Base-by-base conservation (phyloP, 225 moss, liverwort and hornwort species). In the Takakia lepidozioides region DNA sequence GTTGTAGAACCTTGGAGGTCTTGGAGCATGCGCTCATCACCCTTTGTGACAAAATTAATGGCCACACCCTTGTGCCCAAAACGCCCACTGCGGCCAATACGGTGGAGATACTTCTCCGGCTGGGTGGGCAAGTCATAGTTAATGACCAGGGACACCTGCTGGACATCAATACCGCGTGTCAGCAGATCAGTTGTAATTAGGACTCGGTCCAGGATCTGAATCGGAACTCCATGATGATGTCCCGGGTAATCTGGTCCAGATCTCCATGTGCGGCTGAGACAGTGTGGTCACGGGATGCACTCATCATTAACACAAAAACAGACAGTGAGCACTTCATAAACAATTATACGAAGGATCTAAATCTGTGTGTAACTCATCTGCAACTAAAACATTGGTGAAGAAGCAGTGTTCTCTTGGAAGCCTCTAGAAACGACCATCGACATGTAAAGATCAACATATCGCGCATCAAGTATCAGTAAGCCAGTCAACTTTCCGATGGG, bases 11-110 rank as follows among this genome's bases (percentile, higher is more conserved):
- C 71, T 78, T 78, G 78, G 22, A 78, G 72, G 24, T 78, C 78
- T 58, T 78, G 78, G 61, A 78, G 61, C 78, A 78, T 78, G 48
- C 72, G 67, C 65, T 72, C 78, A 3, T 78, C 78, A 0, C 72
- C 78, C 78, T 65, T 78, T 21, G 72, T 78, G 44, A 78, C 78
- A 72, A 78, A 78, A 65, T 78, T 78, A 57, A 78, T 78, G 41
- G 72, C 78, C 40, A 78, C 78, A 38, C 78, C 72, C 58, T 78
- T 78, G 47, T 72, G 60, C 49, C 78, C 78, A 35, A 78, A 78
- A 22, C 72, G 72, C 3, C 78, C 78, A 48, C 72, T 72, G 15
- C 78, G 64, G 4, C 78, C 78, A 52, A 78, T 78, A 27, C 72
- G 68, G 28, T 78, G 78, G 27, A 78, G 78, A 43, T 78, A 78